A percentile compares a stretch with the other conserved stretches of the same genome.
Conservation (phyloP, 257 asterid species). For the Echium plantagineum region DNA sequence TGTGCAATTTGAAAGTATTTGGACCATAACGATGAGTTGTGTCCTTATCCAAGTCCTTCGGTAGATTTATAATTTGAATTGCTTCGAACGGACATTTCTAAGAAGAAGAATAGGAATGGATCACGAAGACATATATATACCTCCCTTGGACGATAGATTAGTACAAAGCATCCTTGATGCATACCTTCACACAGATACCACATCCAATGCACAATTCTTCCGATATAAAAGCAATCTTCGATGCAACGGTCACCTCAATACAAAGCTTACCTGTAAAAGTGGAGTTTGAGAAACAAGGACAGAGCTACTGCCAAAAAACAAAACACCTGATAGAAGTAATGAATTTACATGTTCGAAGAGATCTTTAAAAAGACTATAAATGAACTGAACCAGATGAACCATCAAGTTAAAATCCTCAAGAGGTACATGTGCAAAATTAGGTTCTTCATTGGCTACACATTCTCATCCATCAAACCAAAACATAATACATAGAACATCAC, state of each 20-base stretch:
- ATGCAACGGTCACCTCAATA: conserved; percentile 65
- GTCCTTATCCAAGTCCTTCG: conserved; percentile 87
- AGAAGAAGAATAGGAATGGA: conserved; percentile 6
- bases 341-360: not conserved
- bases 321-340: not conserved
- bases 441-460: too few species aligned
- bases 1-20: conserved; percentile 88
- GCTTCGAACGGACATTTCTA: conserved; percentile 99
- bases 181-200: conserved; percentile 93
- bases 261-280: conserved; percentile 61
- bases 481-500: too few species aligned
- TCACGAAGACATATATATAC: conserved; percentile 7
- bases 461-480: too few species aligned
- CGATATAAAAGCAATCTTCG: conserved; percentile 87
- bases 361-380: conserved; percentile 19
- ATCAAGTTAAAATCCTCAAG: too few species aligned
- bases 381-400: conserved; percentile 29
- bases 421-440: too few species aligned
- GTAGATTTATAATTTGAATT: conserved; percentile 85
- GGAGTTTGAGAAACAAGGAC: not conserved
- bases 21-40: conserved; percentile 99
- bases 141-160: not conserved
- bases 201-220: conserved; percentile 98
- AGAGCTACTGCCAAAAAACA: not conserved
- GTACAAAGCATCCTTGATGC: conserved; percentile 7